These are phyloP conservation scores for Paramyrothecium roridum DNA, from an alignment of 2,329 filamentous ascomycete species.

Conservation along the genomic window DNA sequence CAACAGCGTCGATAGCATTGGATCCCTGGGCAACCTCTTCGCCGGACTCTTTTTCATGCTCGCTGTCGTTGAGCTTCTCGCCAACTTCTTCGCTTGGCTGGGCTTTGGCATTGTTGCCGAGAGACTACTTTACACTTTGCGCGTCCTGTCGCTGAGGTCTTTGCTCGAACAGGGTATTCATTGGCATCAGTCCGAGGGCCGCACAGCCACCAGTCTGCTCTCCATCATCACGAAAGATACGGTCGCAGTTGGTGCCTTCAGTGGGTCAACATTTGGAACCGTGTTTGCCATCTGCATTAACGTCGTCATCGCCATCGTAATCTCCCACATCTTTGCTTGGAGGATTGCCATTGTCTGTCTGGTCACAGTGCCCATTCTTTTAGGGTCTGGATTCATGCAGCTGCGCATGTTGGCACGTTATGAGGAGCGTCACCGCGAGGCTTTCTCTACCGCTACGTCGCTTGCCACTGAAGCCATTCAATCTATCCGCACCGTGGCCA, in stretches of 20 bases:
- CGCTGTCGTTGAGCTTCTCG: constrained; percentile 42
- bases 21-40: constrained; percentile 41
- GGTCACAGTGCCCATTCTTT: constrained; percentile 63
- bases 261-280: constrained; percentile 67
- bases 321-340: constrained; percentile 72
- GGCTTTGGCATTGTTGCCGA: constrained; percentile 52
- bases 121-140: constrained; percentile 60
- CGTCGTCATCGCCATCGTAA: constrained; percentile 63
- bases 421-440: constrained; percentile 60
- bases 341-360: constrained; percentile 72
- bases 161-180: constrained; percentile 64
- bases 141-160: constrained; percentile 62
- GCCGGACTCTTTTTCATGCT: constrained; percentile 55
- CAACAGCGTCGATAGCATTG: constrained; percentile 33
- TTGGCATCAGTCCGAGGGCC: constrained; percentile 65
- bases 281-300: constrained; percentile 67
- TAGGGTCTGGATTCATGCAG: constrained; percentile 68
- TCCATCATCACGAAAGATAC: constrained; percentile 69
- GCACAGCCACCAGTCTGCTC: constrained; percentile 59
- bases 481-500: constrained; percentile 61
- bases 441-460: constrained; percentile 60
- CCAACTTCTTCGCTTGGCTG: constrained; percentile 55
- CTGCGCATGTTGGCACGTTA: constrained; percentile 61
- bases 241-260: constrained; percentile 64
- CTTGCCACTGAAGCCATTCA: constrained; percentile 66